These are phyloP conservation scores for Penicillium paxilli DNA, from an alignment of 495 filamentous ascomycete species.

Conservation along the genomic window DNA sequence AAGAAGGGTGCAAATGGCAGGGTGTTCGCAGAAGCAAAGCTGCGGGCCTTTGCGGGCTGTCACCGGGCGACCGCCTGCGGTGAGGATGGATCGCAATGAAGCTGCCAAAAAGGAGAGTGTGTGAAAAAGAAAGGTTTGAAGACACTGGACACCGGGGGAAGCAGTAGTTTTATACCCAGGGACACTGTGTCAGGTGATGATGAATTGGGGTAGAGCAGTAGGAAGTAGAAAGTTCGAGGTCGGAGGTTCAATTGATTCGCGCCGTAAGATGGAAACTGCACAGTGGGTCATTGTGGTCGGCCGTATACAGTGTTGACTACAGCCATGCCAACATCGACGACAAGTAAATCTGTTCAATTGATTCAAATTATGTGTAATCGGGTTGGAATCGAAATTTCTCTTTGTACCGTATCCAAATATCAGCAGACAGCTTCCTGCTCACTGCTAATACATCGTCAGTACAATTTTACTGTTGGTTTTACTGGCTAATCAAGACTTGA, in stretches of 20 bases:
- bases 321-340: too few species aligned
- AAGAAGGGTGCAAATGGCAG: slow-evolving; percentile 3
- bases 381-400: too few species aligned
- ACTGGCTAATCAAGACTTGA: too few species aligned
- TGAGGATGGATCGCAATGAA: slow-evolving; percentile 2
- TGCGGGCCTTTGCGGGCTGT: slow-evolving; percentile 24
- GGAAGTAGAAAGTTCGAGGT: slow-evolving; percentile 9
- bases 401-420: too few species aligned
- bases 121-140: neutral
- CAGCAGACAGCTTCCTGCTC: too few species aligned
- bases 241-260: slow-evolving; percentile 9
- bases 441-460: too few species aligned
- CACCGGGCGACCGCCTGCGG: slow-evolving; percentile 17
- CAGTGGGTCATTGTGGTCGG: slow-evolving; percentile 3
- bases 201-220: slow-evolving; percentile 3
- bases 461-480: too few species aligned
- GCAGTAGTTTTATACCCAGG: slow-evolving; percentile 4
- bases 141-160: neutral
- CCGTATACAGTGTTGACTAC: neutral
- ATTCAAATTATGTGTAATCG: too few species aligned
- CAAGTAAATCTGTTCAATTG: too few species aligned
- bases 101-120: neutral
- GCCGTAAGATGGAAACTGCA: slow-evolving; percentile 15
- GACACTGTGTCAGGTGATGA: slow-evolving; percentile 14
- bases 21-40: slow-evolving; percentile 4